These are phyloP conservation scores for Pogostemon cablin DNA, from an alignment of 257 asterid genomes.

Conservation along the genomic window DNA sequence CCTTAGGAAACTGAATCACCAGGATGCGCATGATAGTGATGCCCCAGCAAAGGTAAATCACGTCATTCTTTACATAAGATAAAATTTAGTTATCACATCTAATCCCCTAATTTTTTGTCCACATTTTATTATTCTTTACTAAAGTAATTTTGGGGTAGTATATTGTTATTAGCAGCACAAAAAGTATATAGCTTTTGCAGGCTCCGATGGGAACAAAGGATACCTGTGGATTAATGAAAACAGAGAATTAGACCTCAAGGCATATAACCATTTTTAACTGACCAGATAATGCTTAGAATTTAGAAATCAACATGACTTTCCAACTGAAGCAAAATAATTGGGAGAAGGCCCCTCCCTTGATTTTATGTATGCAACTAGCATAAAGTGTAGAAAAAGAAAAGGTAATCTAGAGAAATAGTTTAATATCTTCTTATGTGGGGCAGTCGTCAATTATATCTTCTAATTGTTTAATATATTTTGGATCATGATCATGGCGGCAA, in stretches of 20 bases:
- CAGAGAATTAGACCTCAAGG: neutral
- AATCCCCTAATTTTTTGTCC: too few relatives aligned
- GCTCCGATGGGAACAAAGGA: neutral
- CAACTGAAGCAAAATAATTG: constrained; percentile 24
- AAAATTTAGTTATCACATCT: too few relatives aligned
- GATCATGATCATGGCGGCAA: too few relatives aligned
- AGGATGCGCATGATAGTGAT: neutral
- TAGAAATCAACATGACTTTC: constrained; percentile 7
- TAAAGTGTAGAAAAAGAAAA: too few relatives aligned
- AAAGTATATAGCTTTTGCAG: neutral
- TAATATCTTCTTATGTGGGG: too few relatives aligned
- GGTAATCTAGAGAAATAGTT: too few relatives aligned
- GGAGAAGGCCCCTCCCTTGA: constrained; percentile 32
- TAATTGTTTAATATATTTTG: too few relatives aligned
- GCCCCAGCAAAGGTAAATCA: constrained; percentile 22
- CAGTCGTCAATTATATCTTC: too few relatives aligned
- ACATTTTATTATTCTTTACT: too few relatives aligned
- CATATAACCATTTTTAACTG: constrained; percentile 23
- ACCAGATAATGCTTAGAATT: neutral
- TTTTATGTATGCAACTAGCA: neutral
- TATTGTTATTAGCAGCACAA: neutral
- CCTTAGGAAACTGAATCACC: constrained; percentile 19
- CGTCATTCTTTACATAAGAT: neutral
- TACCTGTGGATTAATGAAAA: too few relatives aligned
- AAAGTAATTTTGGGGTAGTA: neutral